phyloP scores from a whole-genome alignment of 2,329 filamentous ascomycete species.

The Aspergillus pseudoterreus region DNA sequence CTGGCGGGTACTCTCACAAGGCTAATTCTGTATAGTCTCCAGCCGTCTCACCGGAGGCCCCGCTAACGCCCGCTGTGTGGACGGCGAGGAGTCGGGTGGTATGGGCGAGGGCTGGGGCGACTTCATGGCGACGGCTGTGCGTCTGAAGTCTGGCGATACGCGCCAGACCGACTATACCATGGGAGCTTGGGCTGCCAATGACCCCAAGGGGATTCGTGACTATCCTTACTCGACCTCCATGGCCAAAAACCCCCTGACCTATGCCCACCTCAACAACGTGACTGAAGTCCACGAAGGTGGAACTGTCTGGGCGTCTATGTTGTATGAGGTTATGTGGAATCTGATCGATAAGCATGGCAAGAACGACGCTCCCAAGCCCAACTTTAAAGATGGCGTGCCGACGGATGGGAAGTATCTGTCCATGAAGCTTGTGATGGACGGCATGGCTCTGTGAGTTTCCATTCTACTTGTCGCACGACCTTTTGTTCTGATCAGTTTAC shows the following conservation, averaged over 20 bases:
- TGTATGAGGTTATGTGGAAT: slow-evolving; percentile 16
- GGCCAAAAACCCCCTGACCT: slow-evolving; percentile 8
- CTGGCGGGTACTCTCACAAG: too few relatives aligned
- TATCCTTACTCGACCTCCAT: slow-evolving; percentile 13
- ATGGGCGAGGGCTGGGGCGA: slow-evolving; percentile 18
- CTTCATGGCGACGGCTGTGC: slow-evolving; percentile 13
- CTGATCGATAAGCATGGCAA: slow-evolving; percentile 16
- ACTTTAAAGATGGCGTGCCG: slow-evolving; percentile 1
- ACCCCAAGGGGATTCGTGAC: slow-evolving; percentile 6
- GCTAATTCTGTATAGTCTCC: slow-evolving; percentile 8
- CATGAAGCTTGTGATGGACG: slow-evolving; percentile 16
- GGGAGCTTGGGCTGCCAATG: slow-evolving; percentile 10
- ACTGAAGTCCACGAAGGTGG: slow-evolving; percentile 10
- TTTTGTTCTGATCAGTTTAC: neutral
- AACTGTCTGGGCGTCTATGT: slow-evolving; percentile 12
- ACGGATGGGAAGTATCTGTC: slow-evolving; percentile 14
- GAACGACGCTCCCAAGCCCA: slow-evolving; percentile 6
- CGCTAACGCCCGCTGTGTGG: slow-evolving; percentile 9
- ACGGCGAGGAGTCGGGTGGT: slow-evolving; percentile 9
- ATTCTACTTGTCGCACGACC: neutral
- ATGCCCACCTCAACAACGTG: slow-evolving; percentile 8
- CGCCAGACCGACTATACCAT: slow-evolving; percentile 8
- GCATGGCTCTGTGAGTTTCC: slow-evolving; percentile 13
- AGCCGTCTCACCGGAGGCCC: slow-evolving; percentile 14
- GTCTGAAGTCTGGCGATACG: slow-evolving; percentile 11